Evolutionary conservation across 139 green algal genomes (phyloP).

Genomic region (Tetraselmis chui): DNA sequence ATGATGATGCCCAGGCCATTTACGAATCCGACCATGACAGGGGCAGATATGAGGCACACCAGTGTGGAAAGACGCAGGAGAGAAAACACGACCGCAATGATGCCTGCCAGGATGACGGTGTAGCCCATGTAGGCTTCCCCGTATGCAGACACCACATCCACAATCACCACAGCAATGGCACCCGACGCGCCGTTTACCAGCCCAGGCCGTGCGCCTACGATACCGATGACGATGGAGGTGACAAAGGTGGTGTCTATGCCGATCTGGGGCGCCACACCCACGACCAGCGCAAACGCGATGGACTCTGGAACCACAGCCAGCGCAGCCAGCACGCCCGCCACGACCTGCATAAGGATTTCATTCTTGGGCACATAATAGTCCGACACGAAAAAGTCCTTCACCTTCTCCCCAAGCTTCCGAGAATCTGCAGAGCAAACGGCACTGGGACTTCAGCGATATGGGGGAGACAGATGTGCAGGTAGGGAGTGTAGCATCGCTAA

Average conservation of each 20-base stretch:
- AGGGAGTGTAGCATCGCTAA: not conserved
- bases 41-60: not conserved
- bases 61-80: not conserved
- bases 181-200: not conserved
- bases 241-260: slow-evolving; percentile 4
- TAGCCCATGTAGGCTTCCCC: not conserved
- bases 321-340: not conserved
- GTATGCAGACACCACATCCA: slow-evolving; percentile 1
- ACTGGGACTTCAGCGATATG: too few species aligned
- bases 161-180: not conserved
- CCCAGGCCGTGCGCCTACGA: not conserved
- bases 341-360: not conserved
- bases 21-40: slow-evolving; percentile 7
- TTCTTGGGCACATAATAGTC: slow-evolving; percentile 1
- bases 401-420: not conserved
- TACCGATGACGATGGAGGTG: not conserved
- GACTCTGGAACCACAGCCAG: slow-evolving; percentile 5
- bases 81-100: not conserved
- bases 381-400: not conserved
- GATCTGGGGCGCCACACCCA: not conserved
- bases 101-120: slow-evolving; percentile 4
- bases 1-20: slow-evolving; percentile 10
- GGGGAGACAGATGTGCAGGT: not conserved
- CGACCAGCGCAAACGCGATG: slow-evolving; percentile 9
- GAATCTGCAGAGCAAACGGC: not conserved